These are phyloP conservation scores for Didymella pomorum DNA, from an alignment of 2,329 filamentous ascomycete species.

Conservation along the genomic window DNA sequence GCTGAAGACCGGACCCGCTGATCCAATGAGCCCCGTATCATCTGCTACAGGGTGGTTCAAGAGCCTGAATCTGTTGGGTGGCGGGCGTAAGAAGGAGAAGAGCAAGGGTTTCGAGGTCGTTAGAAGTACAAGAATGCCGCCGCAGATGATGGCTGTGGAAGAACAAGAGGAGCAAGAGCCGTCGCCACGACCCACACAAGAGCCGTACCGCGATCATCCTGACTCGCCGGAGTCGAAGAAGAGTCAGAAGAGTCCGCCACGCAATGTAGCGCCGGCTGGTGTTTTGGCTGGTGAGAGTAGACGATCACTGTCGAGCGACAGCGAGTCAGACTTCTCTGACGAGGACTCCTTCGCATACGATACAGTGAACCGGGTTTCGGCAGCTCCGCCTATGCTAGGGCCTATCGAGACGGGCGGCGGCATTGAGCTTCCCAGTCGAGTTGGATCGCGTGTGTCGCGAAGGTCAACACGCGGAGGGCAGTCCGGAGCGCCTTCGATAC, in stretches of 20 bases:
- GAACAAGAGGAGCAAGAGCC: conserved; percentile 63
- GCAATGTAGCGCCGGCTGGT: conserved; percentile 26
- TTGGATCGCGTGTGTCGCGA: conserved; percentile 66
- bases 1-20: conserved; percentile 90
- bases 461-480: conserved; percentile 28
- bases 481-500: conserved; percentile 57
- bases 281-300: conserved; percentile 43
- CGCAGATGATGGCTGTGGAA: conserved; percentile 70
- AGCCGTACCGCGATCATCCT: conserved; percentile 65
- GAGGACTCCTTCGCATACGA: conserved; percentile 56
- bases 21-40: conserved; percentile 89
- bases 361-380: conserved; percentile 54
- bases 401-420: conserved; percentile 66
- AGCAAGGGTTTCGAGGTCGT: conserved; percentile 98
- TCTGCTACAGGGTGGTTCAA: conserved; percentile 92
- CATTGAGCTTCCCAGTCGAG: conserved; percentile 70
- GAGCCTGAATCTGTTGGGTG: conserved; percentile 68
- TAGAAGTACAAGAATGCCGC: conserved; percentile 82
- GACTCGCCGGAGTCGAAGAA: conserved; percentile 36
- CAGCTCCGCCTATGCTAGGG: conserved; percentile 65
- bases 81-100: conserved; percentile 90
- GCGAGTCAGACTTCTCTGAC: conserved; percentile 49
- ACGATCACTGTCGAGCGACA: conserved; percentile 55
- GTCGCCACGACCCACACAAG: conserved; percentile 38
- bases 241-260: conserved; percentile 17